Conservation (phyloP, 495 filamentous ascomycete species). For the Talaromyces proteolyticus region DNA sequence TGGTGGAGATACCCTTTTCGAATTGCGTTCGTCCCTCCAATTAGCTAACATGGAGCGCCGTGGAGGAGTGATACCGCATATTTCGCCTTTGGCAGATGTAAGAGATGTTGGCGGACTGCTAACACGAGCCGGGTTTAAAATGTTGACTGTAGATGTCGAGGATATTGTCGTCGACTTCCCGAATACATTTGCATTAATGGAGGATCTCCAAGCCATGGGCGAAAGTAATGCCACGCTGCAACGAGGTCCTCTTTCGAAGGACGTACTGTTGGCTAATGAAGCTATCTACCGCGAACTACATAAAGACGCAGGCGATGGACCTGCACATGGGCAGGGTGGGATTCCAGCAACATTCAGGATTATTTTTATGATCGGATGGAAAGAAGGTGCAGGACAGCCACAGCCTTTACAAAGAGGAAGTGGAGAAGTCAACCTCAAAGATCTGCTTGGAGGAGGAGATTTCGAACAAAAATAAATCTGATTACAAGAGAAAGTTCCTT, state of each 20-base stretch:
- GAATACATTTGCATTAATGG: conserved; percentile 86
- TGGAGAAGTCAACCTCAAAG: conserved; percentile 75
- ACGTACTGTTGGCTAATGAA: conserved; percentile 84
- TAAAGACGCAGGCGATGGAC: conserved; percentile 41
- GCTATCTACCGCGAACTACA: conserved; percentile 85
- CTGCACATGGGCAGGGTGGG: conserved; percentile 47
- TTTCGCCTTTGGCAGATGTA: conserved; percentile 88
- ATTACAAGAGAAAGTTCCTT: no score
- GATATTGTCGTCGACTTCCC: conserved; percentile 96
- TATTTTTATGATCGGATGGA: conserved; percentile 99
- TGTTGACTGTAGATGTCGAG: conserved; percentile 95
- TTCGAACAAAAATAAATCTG: conserved; percentile 27
- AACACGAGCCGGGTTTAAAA: conserved; percentile 82
- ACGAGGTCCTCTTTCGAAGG: conserved; percentile 66
- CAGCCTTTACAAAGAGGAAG: conserved; percentile 78
- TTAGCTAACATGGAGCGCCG: conserved; percentile 83
- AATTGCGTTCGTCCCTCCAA: conserved; percentile 90
- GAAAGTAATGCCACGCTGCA: conserved; percentile 82
- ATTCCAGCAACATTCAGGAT: conserved; percentile 88
- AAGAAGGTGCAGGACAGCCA: conserved; percentile 70
- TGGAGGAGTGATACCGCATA: conserved; percentile 81
- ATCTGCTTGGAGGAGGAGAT: conserved; percentile 63
- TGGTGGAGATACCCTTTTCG: conserved; percentile 89
- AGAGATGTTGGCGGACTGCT: conserved; percentile 85
- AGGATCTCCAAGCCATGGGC: conserved; percentile 90